Evolutionary conservation across 2,329 filamentous ascomycete species (phyloP), one percentile per base, ranked within the genome.

Genomic region (Aureobasidium sp.): DNA sequence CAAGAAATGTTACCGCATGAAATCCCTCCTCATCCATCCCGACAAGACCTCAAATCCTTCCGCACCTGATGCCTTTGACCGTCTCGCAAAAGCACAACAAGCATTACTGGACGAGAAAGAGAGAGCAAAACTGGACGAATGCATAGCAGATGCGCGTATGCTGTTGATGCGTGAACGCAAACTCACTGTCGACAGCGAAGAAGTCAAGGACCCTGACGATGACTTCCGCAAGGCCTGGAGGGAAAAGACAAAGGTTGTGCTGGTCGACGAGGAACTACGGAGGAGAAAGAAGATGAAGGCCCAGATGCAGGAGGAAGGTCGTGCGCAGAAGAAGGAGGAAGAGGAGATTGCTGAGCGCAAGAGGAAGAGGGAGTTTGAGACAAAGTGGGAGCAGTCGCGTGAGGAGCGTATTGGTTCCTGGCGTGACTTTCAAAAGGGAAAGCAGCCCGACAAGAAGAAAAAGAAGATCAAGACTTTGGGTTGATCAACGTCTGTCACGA

Each of bases 1-100:
- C 81, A 97, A 97, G 77, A 80, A 87, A 68, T 84, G 85, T 67
- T 99, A 97, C 78, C 92, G 94, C 80, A 92, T 91, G 70, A 97
- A 97, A 76, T 99, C 94, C n/a, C 87, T 99, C 62, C 86, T 99
- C 53, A 97, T 99, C 79, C 94, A 99, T 79, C 94, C 94, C 7
- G 94, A 99, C 80, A 99, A 99, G 76, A 97, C 94, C 62, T 86
- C 86, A 71, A 97, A 99, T 72, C 88, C 91, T 0, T 84, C 81
- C 53, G 94, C 94, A 0, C 93, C 94, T 3, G 94, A 97, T 70
- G 94, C 94, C 67, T 99, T 99, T 72, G 94, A 99, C 76, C 87
- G 93, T 11, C 83, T 99, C 31, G 96, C 96, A 71, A 97, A 97
- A 76, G 94, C 94, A 0, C 91, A 97, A 72, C 89, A 86, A 2